Evolutionary conservation across 1,284 basidiomycete species (phyloP), one percentile per base, ranked within the genome.

Genomic region (Sparassis latifolia): DNA sequence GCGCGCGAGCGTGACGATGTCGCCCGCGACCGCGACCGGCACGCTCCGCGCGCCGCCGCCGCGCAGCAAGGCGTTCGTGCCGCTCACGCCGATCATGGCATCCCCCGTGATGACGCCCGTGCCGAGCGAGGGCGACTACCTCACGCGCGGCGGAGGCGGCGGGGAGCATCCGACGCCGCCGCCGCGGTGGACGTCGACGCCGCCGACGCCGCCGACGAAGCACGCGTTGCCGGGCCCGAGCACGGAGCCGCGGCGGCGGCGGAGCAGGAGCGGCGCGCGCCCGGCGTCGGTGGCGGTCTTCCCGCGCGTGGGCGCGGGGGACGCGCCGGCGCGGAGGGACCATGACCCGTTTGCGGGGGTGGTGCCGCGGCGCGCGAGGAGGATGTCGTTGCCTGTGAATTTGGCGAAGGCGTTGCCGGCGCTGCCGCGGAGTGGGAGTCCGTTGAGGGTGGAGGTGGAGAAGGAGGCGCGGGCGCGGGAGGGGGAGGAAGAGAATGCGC

Each of bases 51-150:
- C 56, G 38, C 48, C 52, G 46, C 52, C 48, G 44, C 41, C 47
- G 42, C 45, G 49, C 40, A 47, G 56, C n/a, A 44, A 52, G 44
- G 47, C 59, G 33, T 80, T 80, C 60, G 62, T 74, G 28, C 78
- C 79, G 42, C 69, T 82, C 48, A 75, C 80, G 28, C 73, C 79
- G 45, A 83, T 82, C 55, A 69, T 72, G 51, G 78, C 79, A 35
- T 82, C 80, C 3, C 80, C 81, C n/a, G 60, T 77, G 48, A 72
- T 72, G 60, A 77, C 79, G 2, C 77, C 79, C 12, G 71, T 60
- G 46, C 41, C 12, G 32, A 33, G 42, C 43, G 33, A 49, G 48
- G 32, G 37, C 40, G 51, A 52, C 41, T 52, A 52, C 31, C 30
- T 52, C 1, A 48, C 51, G 4, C 35, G 44, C 39, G 51, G 51